phyloP scores from a whole-genome alignment of 106 monocot species.

The Vanilla planifolia region DNA sequence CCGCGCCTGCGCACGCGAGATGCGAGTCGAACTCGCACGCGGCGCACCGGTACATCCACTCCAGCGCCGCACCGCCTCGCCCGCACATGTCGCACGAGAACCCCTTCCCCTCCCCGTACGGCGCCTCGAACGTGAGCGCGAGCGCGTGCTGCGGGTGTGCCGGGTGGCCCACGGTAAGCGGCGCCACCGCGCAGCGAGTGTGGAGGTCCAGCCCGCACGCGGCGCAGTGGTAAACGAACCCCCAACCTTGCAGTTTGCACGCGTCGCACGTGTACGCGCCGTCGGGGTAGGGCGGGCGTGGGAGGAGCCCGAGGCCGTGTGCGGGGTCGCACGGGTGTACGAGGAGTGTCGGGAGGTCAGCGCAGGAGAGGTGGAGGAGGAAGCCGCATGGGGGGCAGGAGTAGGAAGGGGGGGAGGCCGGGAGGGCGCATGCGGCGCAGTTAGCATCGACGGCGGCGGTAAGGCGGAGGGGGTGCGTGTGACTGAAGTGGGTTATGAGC shows the following conservation, averaged over 20 bases:
- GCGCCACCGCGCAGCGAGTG: constrained; percentile 22
- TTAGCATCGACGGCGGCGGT: not conserved
- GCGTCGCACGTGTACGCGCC: constrained; percentile 38
- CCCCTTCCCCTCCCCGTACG: constrained; percentile 20
- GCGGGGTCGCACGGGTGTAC: constrained; percentile 25
- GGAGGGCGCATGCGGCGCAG: constrained; percentile 16
- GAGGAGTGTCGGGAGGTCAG: constrained; percentile 20
- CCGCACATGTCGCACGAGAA: constrained; percentile 35
- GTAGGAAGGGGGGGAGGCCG: constrained; percentile 12
- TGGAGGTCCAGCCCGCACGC: constrained; percentile 31
- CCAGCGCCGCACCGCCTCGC: constrained; percentile 2
- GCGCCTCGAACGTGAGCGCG: constrained; percentile 15
- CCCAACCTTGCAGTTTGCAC: constrained; percentile 20
- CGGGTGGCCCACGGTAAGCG: constrained; percentile 5
- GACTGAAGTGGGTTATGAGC: constrained; percentile 20
- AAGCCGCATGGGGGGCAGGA: constrained; percentile 28
- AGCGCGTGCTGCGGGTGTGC: constrained; percentile 24
- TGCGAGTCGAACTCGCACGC: constrained; percentile 37
- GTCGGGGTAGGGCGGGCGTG: constrained; percentile 31
- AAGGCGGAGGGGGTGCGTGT: constrained; percentile 30
- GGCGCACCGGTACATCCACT: constrained; percentile 37
- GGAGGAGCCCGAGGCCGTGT: constrained; percentile 36
- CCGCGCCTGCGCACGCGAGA: constrained; percentile 10
- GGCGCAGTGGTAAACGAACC: constrained; percentile 39
- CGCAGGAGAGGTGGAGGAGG: constrained; percentile 37